Base-by-base conservation (phyloP, 1,284 basidiomycete species). In the Sporisorium reilianum region DNA sequence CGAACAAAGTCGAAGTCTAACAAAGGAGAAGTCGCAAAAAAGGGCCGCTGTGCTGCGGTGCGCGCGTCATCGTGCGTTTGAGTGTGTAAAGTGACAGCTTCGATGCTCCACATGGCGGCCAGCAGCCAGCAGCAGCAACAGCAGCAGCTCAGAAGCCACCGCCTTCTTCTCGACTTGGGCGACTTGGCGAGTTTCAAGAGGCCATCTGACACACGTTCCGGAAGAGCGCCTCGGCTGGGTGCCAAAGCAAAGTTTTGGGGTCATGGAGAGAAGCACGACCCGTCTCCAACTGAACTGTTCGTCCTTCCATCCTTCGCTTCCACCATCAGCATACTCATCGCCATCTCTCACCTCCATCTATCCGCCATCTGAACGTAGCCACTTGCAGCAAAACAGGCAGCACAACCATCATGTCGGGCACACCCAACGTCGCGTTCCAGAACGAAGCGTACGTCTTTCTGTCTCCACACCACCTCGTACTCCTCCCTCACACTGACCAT, bases 381-480 rank as follows among this genome's bases (percentile, higher is more conserved):
- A n/a, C n/a, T n/a, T n/a, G n/a, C n/a, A n/a, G n/a, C n/a, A n/a
- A n/a, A n/a, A n/a, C n/a, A n/a, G n/a, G n/a, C 26, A 38, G 12
- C 55, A 23, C 16, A 38, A 36, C 12, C 49, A 51, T 51, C 49
- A 51, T 51, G 23, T 51, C 50, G 7, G 72, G 72, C 16, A 75
- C 66, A 14, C 72, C 72, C 32, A 75, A 70, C 57, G 72, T 75
- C 12, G 66, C 72, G 20, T 75, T 75, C 57, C 72, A 75, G 50
- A 75, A 70, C 72, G 72, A 75, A 44, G 66, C 67, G 72, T 75
- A 64, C 20, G 72, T 66, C 3, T 23, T 20, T 26, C 16, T 30
- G 12, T 20, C n/a, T n/a, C n/a, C n/a, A n/a, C n/a, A n/a, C n/a
- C n/a, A n/a, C n/a, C n/a, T n/a, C n/a, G n/a, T n/a, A n/a, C n/a